Conservation (phyloP, 768 basidiomycete genomes). For the Mycena olivaceomarginata region DNA sequence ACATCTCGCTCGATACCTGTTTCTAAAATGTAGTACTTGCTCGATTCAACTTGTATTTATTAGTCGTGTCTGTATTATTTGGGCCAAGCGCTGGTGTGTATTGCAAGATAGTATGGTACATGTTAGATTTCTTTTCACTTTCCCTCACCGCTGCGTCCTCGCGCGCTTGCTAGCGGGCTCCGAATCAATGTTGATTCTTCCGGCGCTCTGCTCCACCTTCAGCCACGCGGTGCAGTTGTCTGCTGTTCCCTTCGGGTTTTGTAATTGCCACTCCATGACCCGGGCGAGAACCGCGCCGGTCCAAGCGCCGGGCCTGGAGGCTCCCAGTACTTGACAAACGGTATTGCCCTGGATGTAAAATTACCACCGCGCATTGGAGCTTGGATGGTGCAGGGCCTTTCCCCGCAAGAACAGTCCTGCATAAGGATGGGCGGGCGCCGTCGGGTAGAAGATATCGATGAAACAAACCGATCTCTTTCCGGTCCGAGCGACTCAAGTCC, state of each 20-base stretch:
- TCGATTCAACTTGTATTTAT: constrained; percentile 20
- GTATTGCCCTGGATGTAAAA: constrained; percentile 78
- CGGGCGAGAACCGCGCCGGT: constrained; percentile 77
- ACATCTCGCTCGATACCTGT: not conserved
- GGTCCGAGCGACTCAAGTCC: constrained; percentile 63
- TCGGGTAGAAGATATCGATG: not conserved
- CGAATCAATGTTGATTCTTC: constrained; percentile 59
- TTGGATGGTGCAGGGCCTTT: constrained; percentile 77
- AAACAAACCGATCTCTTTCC: constrained; percentile 71
- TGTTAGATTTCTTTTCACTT: constrained; percentile 5
- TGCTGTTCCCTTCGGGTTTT: constrained; percentile 78
- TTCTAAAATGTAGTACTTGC: not conserved
- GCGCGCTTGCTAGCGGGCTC: constrained; percentile 62
- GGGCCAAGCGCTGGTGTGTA: constrained; percentile 35
- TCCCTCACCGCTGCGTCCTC: constrained; percentile 53
- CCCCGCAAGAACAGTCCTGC: constrained; percentile 83
- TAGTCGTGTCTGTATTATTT: not conserved
- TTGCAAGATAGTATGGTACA: constrained; percentile 27
- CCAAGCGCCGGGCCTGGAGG: constrained; percentile 81
- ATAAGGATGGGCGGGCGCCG: constrained; percentile 4
- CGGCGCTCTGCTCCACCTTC: constrained; percentile 67
- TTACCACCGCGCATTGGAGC: constrained; percentile 78
- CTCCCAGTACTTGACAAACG: constrained; percentile 71
- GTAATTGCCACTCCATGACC: constrained; percentile 91
- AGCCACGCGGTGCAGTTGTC: constrained; percentile 86